Base-by-base conservation (phyloP, 257 asterid species). In the Solanum peruvianum region DNA sequence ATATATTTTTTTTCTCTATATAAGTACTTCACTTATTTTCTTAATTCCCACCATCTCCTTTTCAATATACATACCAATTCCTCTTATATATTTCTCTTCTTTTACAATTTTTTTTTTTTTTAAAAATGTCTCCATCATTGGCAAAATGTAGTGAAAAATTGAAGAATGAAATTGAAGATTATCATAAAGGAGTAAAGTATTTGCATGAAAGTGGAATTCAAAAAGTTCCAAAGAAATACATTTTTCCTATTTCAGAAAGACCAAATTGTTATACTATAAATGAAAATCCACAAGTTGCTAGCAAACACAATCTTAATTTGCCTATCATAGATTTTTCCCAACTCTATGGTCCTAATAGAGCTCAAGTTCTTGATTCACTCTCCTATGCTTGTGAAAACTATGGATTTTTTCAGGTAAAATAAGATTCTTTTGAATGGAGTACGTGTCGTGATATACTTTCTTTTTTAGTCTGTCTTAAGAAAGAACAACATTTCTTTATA, bases 351-450 rank as follows among this genome's bases (percentile, higher is more conserved):
- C 92, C 96, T 29, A 91, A 92, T 78, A 88, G 98, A 27, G 20
- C 91, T 3, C 90, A 88, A 70, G 96, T 80, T 62, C 95, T 96
- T 13, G 10, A 90, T 5, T 90, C 98, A 35, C 95, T 96, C 3
- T 90, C 96, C 41, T 10, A 88, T 62, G 98, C 98, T 77, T 94
- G 98, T 70, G 88, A 94, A 87, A 93, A 89, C 87, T 93, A 89
- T 25, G 99, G 99, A 0, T 95, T 96, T 86, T 96, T 96, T n/a
- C 99, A 96, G 98, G 98, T 95, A 20, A 31, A 87, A 58, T 76
- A 3, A 23, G 56, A 39, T 75, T 75, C 29, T 2, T 37, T 3
- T 39, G 35, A 75, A 41, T 6, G 35, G 2, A 75, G 21, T 7
- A 1, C 33, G 4, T 71, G 27, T 18, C 14, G 21, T 42, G 23